Base-by-base conservation (phyloP, 169 alveolate genomes). In the Cryptosporidium baileyi region DNA sequence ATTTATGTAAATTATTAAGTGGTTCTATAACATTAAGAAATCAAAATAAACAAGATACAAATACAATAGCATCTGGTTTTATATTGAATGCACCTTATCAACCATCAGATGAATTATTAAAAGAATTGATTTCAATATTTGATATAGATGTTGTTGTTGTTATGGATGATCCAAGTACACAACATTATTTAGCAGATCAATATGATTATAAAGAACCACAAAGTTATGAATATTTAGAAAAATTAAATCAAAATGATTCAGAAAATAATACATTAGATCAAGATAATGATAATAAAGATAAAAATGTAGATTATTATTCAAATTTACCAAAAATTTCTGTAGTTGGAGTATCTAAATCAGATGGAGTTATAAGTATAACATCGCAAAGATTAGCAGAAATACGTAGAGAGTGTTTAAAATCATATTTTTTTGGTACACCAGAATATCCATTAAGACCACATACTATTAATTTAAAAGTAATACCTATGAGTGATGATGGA, bases 1-100 rank as follows among this genome's bases (percentile, higher is more conserved):
- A 74, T 38, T 30, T 74, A 30, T 74, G 85, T 22, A 51, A 47
- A 19, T 60, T 74, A 24, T 54, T 74, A 57, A 74, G 85, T 36
- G 85, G 74, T 38, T 52, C 85, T 28, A 54, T 74, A 22, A 24
- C 41, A 15, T 43, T 74, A 19, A 74, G 85, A 57, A 57, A 51
- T 11, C 74, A 74, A 57, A 74, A 38, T 45, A 74, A 13, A n/a
- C 57, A 51, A 38, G 85, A 57, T 19, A 74, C 74, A n/a, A 74
- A 74, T 34, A 51, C 51, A 22, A 41, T 51, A 40, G 67, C 67
- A 1, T 82, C 93, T 41, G 96, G 97, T 28, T 85, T 94, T 67
- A 90, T 94, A 6, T 82, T 94, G 26, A 94, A 93, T 82, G 97
- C 96, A 4, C 97, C 97, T n/a, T 91, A 90, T 38, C 94, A 91